Conservation (phyloP, 1,139 yeast genomes). For the Geotrichum klebahnii region DNA sequence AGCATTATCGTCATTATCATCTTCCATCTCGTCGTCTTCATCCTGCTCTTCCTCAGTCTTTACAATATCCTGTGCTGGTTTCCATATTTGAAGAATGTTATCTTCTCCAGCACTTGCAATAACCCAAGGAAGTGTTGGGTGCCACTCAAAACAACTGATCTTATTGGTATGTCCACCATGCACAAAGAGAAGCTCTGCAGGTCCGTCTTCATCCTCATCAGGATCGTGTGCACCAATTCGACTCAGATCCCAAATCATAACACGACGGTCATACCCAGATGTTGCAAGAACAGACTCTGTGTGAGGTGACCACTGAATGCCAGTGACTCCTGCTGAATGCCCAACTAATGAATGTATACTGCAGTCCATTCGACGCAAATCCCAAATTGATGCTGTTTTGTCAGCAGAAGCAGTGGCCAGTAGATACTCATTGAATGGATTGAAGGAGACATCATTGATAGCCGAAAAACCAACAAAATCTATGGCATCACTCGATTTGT, state of each 20-base stretch:
- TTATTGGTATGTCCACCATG: slow-evolving; percentile 93
- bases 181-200: slow-evolving; percentile 52
- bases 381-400: slow-evolving; percentile 64
- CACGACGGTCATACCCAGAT: slow-evolving; percentile 67
- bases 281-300: slow-evolving; percentile 60
- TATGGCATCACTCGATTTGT: slow-evolving; percentile 47
- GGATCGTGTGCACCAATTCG: slow-evolving; percentile 32
- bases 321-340: slow-evolving; percentile 19
- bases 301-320: slow-evolving; percentile 65
- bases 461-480: slow-evolving; percentile 51
- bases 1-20: slow-evolving; percentile 22
- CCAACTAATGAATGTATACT: slow-evolving; percentile 27
- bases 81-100: slow-evolving; percentile 84
- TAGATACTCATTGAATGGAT: slow-evolving; percentile 51
- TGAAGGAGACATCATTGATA: slow-evolving; percentile 63
- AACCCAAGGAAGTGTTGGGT: slow-evolving; percentile 71
- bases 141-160: slow-evolving; percentile 85
- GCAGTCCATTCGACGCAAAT: slow-evolving; percentile 47
- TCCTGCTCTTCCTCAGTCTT: slow-evolving; percentile 39
- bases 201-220: slow-evolving; percentile 36
- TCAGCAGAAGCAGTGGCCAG: slow-evolving; percentile 68
- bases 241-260: slow-evolving; percentile 64
- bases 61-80: slow-evolving; percentile 41
- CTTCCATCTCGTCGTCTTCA: slow-evolving; percentile 34
- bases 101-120: slow-evolving; percentile 81